These are phyloP conservation scores for Aspergillus novofumigatus DNA, from an alignment of 2,329 filamentous ascomycete species.

Conservation along the genomic window DNA sequence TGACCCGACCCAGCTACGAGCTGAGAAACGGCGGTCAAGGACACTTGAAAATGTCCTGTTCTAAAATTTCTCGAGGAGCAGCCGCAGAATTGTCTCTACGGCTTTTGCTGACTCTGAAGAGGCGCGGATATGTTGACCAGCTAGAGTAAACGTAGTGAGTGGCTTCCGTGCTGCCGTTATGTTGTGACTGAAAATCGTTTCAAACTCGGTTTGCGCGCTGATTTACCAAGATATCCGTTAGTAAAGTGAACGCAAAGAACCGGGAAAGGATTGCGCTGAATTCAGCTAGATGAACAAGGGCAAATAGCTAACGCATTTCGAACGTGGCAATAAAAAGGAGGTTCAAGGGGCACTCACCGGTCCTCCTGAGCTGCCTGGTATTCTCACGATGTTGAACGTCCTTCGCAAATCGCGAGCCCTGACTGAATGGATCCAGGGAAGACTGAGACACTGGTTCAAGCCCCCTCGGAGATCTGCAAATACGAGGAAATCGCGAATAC, in stretches of 20 bases:
- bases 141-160: background rate
- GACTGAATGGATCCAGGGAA: background rate
- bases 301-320: background rate
- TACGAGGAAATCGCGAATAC: background rate
- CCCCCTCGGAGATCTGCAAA: constrained; percentile 10
- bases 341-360: background rate
- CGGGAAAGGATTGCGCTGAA: background rate
- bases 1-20: constrained; percentile 37
- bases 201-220: background rate
- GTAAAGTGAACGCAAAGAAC: background rate
- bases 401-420: background rate
- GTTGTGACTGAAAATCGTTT: background rate
- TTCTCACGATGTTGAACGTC: background rate
- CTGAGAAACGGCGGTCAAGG: constrained; percentile 29
- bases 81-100: constrained; percentile 14
- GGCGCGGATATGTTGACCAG: background rate
- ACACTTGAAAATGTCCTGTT: constrained; percentile 21
- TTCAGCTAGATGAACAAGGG: background rate
- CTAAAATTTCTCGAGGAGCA: constrained; percentile 12
- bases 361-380: background rate
- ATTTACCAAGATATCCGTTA: background rate
- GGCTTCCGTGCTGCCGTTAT: background rate
- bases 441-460: constrained; percentile 11
- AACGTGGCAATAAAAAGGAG: background rate
- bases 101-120: constrained; percentile 1